Conservation (phyloP, 1,139 yeast genomes). For the Entelexis sorbosivorans region DNA sequence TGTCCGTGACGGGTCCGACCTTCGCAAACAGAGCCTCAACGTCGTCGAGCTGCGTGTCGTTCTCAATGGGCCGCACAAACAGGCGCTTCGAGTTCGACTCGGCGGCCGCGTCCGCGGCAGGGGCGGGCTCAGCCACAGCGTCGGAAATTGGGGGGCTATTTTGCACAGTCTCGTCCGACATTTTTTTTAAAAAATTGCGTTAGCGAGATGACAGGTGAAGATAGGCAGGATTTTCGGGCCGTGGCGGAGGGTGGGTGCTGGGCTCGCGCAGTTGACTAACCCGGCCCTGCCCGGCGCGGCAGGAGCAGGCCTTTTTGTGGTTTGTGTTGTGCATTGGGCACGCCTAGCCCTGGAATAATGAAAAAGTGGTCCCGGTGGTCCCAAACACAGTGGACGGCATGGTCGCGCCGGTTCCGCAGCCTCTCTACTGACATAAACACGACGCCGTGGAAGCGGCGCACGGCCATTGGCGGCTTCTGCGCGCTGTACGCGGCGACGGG, state of each 20-base stretch:
- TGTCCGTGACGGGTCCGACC: slow-evolving; percentile 22
- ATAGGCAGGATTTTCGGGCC: slow-evolving; percentile 4
- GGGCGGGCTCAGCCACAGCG: slow-evolving; percentile 3
- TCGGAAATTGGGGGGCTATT: slow-evolving; percentile 8
- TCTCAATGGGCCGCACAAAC: slow-evolving; percentile 24
- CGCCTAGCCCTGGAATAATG: slow-evolving; percentile 2
- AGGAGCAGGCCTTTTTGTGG: neutral
- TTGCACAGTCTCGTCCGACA: slow-evolving; percentile 11
- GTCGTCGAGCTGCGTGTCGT: slow-evolving; percentile 20
- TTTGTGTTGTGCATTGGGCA: neutral
- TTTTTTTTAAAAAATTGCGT: neutral
- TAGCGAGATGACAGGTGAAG: neutral
- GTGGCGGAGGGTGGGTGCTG: neutral
- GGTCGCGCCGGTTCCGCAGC: neutral
- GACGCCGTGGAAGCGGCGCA: slow-evolving; percentile 21
- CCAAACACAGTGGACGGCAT: neutral
- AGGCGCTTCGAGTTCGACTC: slow-evolving; percentile 18
- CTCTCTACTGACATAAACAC: slow-evolving; percentile 20
- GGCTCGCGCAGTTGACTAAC: neutral
- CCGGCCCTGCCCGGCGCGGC: neutral
- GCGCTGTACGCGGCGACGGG: slow-evolving; percentile 17
- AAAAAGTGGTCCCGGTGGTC: slow-evolving; percentile 6
- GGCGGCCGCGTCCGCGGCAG: slow-evolving; percentile 1
- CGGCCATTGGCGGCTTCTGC: slow-evolving; percentile 16
- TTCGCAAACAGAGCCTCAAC: slow-evolving; percentile 22